These are phyloP conservation scores for Scheffersomyces titani DNA, from an alignment of 1,139 yeast species.

Conservation along the genomic window DNA sequence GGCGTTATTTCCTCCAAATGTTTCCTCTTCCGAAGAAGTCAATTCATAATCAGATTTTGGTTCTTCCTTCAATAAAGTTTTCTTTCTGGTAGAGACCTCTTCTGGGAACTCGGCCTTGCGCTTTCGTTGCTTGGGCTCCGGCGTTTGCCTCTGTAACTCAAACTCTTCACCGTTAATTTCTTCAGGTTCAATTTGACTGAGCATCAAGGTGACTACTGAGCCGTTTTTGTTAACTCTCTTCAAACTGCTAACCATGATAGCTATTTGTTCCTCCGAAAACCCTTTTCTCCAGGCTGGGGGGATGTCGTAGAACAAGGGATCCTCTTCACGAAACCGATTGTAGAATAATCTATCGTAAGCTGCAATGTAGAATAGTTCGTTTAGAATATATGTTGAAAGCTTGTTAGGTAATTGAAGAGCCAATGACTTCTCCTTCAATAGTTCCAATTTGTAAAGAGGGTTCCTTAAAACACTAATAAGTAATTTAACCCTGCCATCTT, in stretches of 20 bases:
- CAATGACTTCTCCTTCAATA: conserved; percentile 18
- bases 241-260: conserved; percentile 17
- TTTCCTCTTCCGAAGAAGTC: background rate
- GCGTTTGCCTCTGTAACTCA: conserved; percentile 7
- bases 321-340: conserved; percentile 10
- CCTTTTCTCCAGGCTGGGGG: background rate
- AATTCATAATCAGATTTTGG: background rate
- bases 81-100: background rate
- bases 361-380: conserved; percentile 31
- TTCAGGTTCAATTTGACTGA: conserved; percentile 13
- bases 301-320: conserved; percentile 5
- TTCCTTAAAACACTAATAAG: conserved; percentile 44
- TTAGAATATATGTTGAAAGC: conserved; percentile 14
- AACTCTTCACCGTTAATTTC: conserved; percentile 12
- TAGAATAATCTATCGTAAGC: conserved; percentile 28
- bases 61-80: background rate
- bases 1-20: background rate
- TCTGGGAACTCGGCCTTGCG: background rate
- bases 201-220: conserved; percentile 15
- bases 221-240: conserved; percentile 7
- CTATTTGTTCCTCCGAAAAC: conserved; percentile 3
- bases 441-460: conserved; percentile 21
- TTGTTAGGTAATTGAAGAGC: conserved; percentile 11
- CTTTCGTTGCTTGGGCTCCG: background rate
- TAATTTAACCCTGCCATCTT: conserved; percentile 53